These are phyloP conservation scores for Trichoderma sp. DNA, from an alignment of 2,329 filamentous ascomycete species.

Conservation along the genomic window DNA sequence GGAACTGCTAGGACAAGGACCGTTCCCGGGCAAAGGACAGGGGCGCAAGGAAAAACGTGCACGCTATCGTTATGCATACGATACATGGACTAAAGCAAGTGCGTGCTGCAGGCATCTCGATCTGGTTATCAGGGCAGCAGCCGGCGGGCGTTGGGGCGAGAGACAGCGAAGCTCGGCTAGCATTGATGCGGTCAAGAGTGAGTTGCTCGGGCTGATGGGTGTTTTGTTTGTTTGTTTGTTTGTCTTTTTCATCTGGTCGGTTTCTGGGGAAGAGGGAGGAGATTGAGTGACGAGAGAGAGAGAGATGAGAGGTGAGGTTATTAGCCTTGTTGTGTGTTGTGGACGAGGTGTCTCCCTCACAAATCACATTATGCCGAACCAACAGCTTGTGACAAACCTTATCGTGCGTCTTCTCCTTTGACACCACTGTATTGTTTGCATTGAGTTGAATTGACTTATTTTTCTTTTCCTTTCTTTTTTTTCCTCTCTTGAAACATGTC, in stretches of 20 bases:
- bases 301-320: neutral
- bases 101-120: conserved; percentile 19
- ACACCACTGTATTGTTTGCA: neutral
- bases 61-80: conserved; percentile 18
- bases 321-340: neutral
- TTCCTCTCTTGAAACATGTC: neutral
- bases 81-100: conserved; percentile 17
- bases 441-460: neutral
- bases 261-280: neutral
- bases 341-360: neutral
- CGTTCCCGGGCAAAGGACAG: neutral
- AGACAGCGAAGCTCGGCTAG: conserved; percentile 12
- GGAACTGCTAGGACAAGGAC: conserved; percentile 2
- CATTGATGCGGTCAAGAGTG: conserved; percentile 15
- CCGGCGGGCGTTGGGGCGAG: neutral
- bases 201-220: neutral
- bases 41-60: conserved; percentile 8
- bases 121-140: conserved; percentile 12
- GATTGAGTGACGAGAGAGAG: too few species aligned
- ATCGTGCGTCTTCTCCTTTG: neutral
- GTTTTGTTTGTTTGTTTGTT: neutral
- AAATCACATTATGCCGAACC: neutral
- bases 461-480: neutral
- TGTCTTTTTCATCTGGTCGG: neutral
- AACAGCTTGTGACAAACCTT: neutral